Evolutionary conservation across 345 rosid species (phyloP).

Genomic region (Kernera saxatilis): DNA sequence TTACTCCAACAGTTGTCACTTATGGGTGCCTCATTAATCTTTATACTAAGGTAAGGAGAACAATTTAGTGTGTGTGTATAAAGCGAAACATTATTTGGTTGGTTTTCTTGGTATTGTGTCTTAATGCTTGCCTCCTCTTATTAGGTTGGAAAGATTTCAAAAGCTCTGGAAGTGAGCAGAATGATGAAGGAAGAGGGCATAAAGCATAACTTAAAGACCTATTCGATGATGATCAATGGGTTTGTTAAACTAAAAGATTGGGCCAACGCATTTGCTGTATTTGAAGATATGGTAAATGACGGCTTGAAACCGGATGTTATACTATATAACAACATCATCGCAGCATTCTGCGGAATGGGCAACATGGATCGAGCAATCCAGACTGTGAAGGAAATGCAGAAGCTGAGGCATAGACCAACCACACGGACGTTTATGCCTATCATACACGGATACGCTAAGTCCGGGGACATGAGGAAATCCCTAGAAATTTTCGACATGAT

Average conservation of each 20-base stretch:
- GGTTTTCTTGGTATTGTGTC: background rate
- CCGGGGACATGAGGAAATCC: conserved; percentile 79
- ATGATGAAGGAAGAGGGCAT: conserved; percentile 68
- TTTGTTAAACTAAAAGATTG: conserved; percentile 87
- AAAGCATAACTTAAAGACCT: conserved; percentile 89
- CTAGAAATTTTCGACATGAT: conserved; percentile 80
- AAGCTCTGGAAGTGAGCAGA: conserved; percentile 80
- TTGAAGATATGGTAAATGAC: conserved; percentile 68
- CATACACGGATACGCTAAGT: conserved; percentile 72
- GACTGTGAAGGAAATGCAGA: conserved; percentile 85
- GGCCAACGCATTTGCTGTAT: conserved; percentile 86
- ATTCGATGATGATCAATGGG: conserved; percentile 93
- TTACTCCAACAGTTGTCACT: conserved; percentile 75
- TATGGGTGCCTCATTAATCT: conserved; percentile 93
- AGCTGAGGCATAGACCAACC: conserved; percentile 73
- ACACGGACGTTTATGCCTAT: conserved; percentile 90
- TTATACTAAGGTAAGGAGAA: conserved; percentile 54
- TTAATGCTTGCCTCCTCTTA: background rate
- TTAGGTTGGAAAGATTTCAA: conserved; percentile 80
- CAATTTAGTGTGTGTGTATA: background rate
- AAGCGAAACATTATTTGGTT: background rate
- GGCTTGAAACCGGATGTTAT: conserved; percentile 87
- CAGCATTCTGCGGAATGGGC: conserved; percentile 97
- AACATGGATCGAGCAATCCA: conserved; percentile 87
- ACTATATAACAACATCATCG: conserved; percentile 76